These are phyloP conservation scores for Tuber indicum DNA, from an alignment of 495 filamentous ascomycete species.

Conservation along the genomic window DNA sequence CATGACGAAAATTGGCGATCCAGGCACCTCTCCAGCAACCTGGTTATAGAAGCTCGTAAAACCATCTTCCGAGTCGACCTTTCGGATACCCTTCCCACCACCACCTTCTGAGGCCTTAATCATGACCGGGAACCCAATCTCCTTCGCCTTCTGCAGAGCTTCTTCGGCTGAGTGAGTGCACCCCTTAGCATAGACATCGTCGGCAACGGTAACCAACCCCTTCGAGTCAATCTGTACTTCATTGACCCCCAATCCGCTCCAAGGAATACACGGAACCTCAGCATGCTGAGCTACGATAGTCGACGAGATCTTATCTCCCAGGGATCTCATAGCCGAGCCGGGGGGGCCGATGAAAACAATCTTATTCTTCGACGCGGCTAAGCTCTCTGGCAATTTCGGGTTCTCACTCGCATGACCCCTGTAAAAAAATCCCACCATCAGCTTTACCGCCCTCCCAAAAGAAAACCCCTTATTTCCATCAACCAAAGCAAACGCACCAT, in stretches of 20 bases:
- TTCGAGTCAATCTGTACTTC: conserved; percentile 68
- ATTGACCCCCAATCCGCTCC: conserved; percentile 90
- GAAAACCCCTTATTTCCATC: background rate
- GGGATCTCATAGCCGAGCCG: conserved; percentile 94
- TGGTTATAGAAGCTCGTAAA: conserved; percentile 86
- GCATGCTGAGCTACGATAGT: conserved; percentile 99
- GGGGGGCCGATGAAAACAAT: conserved; percentile 98
- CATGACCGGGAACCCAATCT: conserved; percentile 99
- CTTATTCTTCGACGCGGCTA: conserved; percentile 92
- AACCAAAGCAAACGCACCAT: conserved; percentile 60
- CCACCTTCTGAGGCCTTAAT: conserved; percentile 99
- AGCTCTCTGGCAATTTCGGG: conserved; percentile 88
- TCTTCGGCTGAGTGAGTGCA: conserved; percentile 84
- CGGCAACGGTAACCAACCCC: conserved; percentile 86
- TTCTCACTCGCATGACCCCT: conserved; percentile 99
- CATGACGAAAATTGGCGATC: conserved; percentile 99
- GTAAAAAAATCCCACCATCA: conserved; percentile 17
- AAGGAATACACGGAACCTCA: conserved; percentile 93
- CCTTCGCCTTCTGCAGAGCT: conserved; percentile 73
- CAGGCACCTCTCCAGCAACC: conserved; percentile 95
- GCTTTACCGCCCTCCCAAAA: background rate
- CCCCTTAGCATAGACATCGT: conserved; percentile 79
- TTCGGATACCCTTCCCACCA: conserved; percentile 98
- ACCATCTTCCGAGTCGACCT: conserved; percentile 77
- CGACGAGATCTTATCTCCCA: conserved; percentile 99